Conservation (phyloP, 805 yeast species). For the Komagataella pastoris region DNA sequence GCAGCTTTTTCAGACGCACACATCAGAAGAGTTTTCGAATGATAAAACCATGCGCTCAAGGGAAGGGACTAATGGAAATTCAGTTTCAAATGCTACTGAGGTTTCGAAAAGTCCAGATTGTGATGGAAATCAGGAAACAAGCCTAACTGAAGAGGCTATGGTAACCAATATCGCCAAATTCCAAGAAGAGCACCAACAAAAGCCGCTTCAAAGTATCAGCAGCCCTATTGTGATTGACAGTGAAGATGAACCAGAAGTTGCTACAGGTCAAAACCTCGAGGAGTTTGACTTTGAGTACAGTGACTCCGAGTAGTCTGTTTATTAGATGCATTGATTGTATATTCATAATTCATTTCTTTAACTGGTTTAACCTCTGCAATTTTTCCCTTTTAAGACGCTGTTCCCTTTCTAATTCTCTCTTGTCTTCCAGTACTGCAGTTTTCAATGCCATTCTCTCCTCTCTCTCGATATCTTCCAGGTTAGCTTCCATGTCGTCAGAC, state of each 20-base stretch:
- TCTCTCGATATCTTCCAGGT: conserved; percentile 75
- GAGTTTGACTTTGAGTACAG: conserved; percentile 34
- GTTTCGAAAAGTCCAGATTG: conserved; percentile 1
- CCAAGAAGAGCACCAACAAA: conserved; percentile 1
- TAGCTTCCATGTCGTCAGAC: conserved; percentile 83
- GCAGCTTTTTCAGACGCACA: not conserved
- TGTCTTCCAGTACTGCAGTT: conserved; percentile 67
- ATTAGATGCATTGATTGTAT: not conserved
- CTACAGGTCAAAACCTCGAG: conserved; percentile 5
- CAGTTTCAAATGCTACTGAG: not conserved
- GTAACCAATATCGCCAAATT: not conserved
- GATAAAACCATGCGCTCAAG: too few relatives aligned
- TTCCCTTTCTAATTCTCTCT: conserved; percentile 37
- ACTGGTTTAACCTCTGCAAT: not conserved
- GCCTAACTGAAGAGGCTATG: not conserved
- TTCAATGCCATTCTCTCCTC: conserved; percentile 66
- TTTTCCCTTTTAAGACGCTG: conserved; percentile 15
- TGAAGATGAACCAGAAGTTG: not conserved
- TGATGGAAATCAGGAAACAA: not conserved
- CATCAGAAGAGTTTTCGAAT: not conserved
- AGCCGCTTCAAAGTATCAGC: not conserved
- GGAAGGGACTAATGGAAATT: not conserved
- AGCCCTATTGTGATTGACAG: not conserved
- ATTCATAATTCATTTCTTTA: not conserved
- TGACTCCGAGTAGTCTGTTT: conserved; percentile 12